A percentile compares a stretch with the other conserved stretches of the same genome.
Conservation (phyloP, 2,329 filamentous ascomycete genomes). For the Fusarium sp. region DNA sequence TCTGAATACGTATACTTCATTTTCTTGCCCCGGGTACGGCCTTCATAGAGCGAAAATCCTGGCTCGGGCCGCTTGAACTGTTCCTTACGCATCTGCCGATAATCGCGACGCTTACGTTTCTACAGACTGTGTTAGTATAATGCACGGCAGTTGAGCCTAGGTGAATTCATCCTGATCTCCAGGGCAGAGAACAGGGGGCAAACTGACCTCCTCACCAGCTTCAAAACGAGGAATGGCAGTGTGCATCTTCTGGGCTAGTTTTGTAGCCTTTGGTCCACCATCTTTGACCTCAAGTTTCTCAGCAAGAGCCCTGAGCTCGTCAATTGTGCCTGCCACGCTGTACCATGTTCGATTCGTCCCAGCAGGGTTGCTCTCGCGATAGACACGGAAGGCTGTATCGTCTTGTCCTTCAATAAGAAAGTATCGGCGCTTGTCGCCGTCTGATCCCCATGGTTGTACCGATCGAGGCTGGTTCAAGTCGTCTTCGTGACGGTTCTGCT, state of each 20-base stretch:
- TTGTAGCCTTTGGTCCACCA: conserved; percentile 82
- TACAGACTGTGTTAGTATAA: conserved; percentile 51
- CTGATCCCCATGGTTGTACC: conserved; percentile 89
- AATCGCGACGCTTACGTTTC: conserved; percentile 95
- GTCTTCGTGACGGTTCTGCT: conserved; percentile 83
- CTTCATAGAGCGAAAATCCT: conserved; percentile 94
- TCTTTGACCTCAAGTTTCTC: conserved; percentile 82
- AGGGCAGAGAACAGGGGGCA: background rate
- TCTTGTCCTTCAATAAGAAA: conserved; percentile 94
- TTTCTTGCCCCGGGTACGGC: conserved; percentile 93
- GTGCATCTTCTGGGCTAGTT: conserved; percentile 80
- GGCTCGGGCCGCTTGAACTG: conserved; percentile 88
- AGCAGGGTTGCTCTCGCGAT: conserved; percentile 89
- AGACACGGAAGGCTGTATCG: conserved; percentile 92
- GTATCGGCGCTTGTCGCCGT: conserved; percentile 91
- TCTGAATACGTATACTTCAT: conserved; percentile 97
- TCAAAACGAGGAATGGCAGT: conserved; percentile 90
- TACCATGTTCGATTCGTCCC: conserved; percentile 85
- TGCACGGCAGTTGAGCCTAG: background rate
- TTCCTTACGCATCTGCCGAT: conserved; percentile 85
- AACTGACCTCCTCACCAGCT: conserved; percentile 84
- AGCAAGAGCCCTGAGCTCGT: conserved; percentile 80
- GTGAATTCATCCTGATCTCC: background rate
- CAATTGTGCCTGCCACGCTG: conserved; percentile 90
- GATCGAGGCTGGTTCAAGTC: conserved; percentile 86